phyloP scores from a whole-genome alignment of 2,329 filamentous ascomycete species.

The Calonectria naviculata region DNA sequence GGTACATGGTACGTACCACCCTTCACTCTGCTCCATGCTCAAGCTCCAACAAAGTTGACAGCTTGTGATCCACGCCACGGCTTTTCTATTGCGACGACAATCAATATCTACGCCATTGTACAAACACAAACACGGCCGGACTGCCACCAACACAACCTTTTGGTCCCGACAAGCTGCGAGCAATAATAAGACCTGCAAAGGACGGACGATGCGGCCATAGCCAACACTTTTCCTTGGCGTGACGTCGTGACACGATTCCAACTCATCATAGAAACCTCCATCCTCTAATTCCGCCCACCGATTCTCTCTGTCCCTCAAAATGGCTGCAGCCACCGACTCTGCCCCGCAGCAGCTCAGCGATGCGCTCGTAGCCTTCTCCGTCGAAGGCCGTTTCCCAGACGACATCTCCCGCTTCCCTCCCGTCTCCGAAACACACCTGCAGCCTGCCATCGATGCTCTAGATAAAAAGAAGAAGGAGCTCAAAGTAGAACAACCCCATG shows the following conservation, averaged over 20 bases:
- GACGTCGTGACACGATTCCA: slow-evolving; percentile 11
- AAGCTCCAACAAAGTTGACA: slow-evolving; percentile 34
- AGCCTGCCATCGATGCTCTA: slow-evolving; percentile 53
- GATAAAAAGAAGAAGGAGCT: slow-evolving; percentile 48
- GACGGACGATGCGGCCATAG: slow-evolving; percentile 9
- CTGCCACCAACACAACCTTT: background rate
- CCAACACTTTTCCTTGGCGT: slow-evolving; percentile 13
- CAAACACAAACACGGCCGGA: slow-evolving; percentile 22
- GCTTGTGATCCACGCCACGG: slow-evolving; percentile 35
- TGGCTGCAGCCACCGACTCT: slow-evolving; percentile 44
- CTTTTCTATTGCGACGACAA: slow-evolving; percentile 11
- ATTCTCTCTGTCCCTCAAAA: slow-evolving; percentile 23
- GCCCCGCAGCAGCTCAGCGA: slow-evolving; percentile 48
- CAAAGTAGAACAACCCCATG: slow-evolving; percentile 45
- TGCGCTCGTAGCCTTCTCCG: slow-evolving; percentile 53
- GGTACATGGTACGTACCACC: slow-evolving; percentile 13
- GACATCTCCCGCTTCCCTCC: slow-evolving; percentile 49
- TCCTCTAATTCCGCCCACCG: background rate
- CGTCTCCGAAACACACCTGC: slow-evolving; percentile 50
- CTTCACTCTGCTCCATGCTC: background rate
- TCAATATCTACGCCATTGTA: slow-evolving; percentile 2
- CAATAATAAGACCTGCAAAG: background rate
- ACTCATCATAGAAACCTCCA: background rate
- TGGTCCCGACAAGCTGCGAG: background rate
- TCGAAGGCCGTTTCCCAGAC: slow-evolving; percentile 55